These are phyloP conservation scores for Ogataea glucozyma DNA, from an alignment of 805 yeast species.

Conservation along the genomic window DNA sequence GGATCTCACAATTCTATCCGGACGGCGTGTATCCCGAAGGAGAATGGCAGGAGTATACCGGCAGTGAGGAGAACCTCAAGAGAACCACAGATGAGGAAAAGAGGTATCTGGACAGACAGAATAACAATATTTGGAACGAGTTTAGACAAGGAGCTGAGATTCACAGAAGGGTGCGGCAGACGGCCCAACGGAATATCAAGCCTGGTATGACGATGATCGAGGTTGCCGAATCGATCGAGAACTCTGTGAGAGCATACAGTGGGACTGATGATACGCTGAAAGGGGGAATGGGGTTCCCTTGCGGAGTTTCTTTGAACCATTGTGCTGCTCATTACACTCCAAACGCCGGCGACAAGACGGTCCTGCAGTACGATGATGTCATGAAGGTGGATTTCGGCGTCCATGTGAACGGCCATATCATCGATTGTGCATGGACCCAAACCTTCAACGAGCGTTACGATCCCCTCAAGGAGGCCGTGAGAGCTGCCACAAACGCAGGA, in stretches of 20 bases:
- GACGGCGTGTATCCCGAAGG: constrained; percentile 83
- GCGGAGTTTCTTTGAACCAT: constrained; percentile 92
- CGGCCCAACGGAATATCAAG: constrained; percentile 68
- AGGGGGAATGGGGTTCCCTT: constrained; percentile 97
- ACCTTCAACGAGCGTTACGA: constrained; percentile 86
- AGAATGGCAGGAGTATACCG: constrained; percentile 75
- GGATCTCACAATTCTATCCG: constrained; percentile 68
- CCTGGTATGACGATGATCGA: constrained; percentile 94
- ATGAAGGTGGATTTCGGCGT: constrained; percentile 97
- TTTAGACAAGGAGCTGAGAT: constrained; percentile 95
- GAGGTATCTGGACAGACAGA: constrained; percentile 71
- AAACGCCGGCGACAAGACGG: constrained; percentile 87
- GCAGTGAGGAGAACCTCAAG: constrained; percentile 56
- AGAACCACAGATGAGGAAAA: constrained; percentile 87
- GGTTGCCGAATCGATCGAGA: constrained; percentile 86
- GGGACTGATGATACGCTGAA: constrained; percentile 56
- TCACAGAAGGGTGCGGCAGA: constrained; percentile 85
- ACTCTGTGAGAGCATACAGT: constrained; percentile 73
- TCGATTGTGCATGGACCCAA: constrained; percentile 93
- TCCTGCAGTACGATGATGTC: constrained; percentile 82
- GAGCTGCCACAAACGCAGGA: constrained; percentile 93
- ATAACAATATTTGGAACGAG: constrained; percentile 72
- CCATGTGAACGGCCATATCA: constrained; percentile 89
- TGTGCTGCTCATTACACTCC: constrained; percentile 99
- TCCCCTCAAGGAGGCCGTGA: constrained; percentile 77